Evolutionary conservation across 495 filamentous ascomycete species (phyloP).

Genomic region (Margaritispora aquatica): DNA sequence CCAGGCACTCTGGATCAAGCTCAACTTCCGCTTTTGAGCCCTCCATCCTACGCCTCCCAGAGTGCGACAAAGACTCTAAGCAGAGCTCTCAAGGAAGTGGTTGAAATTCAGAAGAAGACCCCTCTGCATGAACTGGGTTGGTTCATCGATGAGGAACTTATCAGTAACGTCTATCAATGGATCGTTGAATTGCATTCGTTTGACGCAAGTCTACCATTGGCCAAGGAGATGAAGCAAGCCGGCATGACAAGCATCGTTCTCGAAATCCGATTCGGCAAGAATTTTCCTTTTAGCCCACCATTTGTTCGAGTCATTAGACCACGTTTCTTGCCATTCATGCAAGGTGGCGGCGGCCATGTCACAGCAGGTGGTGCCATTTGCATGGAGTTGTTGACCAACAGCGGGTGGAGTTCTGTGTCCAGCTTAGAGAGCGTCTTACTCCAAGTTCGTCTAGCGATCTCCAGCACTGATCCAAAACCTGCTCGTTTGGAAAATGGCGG

Average conservation of each 20-base stretch:
- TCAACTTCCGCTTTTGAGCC: slow-evolving; percentile 48
- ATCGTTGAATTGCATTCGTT: slow-evolving; percentile 89
- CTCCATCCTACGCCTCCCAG: slow-evolving; percentile 64
- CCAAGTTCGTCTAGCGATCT: slow-evolving; percentile 78
- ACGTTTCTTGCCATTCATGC: slow-evolving; percentile 61
- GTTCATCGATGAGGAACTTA: slow-evolving; percentile 59
- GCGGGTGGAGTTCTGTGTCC: slow-evolving; percentile 70
- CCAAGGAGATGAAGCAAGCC: slow-evolving; percentile 62
- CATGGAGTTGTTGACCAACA: slow-evolving; percentile 83
- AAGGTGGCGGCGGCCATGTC: slow-evolving; percentile 83
- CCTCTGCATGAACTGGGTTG: slow-evolving; percentile 72
- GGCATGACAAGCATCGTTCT: slow-evolving; percentile 63
- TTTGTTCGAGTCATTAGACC: slow-evolving; percentile 83
- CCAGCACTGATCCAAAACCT: slow-evolving; percentile 58
- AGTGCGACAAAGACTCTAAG: slow-evolving; percentile 56
- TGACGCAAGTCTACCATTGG: slow-evolving; percentile 59
- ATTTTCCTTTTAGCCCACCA: slow-evolving; percentile 74
- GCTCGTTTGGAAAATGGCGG: slow-evolving; percentile 51
- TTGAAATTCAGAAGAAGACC: slow-evolving; percentile 57
- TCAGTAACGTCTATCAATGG: slow-evolving; percentile 81
- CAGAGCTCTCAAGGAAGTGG: slow-evolving; percentile 51
- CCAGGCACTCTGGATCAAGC: slow-evolving; percentile 55
- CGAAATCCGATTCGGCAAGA: slow-evolving; percentile 70
- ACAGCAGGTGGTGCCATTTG: slow-evolving; percentile 85
- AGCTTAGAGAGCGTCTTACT: slow-evolving; percentile 76